A percentile compares a stretch with the other conserved stretches of the same genome.
phyloP scores from a whole-genome alignment of 495 filamentous ascomycete species.

The Neurospora terricola region DNA sequence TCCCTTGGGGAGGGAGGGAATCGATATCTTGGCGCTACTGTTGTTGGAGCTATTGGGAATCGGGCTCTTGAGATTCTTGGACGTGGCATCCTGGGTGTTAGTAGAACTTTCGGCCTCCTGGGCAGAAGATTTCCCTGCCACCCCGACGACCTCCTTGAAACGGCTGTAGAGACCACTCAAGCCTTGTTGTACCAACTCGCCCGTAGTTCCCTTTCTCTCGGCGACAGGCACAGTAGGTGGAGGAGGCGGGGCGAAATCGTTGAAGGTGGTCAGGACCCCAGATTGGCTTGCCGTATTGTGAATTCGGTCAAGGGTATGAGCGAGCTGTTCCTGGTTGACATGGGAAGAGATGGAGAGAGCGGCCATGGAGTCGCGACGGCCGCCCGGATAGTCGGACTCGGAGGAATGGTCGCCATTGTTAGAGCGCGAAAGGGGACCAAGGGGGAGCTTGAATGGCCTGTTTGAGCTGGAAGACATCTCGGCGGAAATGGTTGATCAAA shows the following conservation, averaged over 20 bases:
- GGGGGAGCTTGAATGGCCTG: neutral
- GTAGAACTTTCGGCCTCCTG: conserved; percentile 25
- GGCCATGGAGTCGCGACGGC: conserved; percentile 51
- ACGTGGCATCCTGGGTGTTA: conserved; percentile 21
- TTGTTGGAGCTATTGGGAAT: conserved; percentile 20
- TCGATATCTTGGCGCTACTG: conserved; percentile 28
- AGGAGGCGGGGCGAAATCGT: conserved; percentile 59
- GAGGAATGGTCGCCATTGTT: neutral
- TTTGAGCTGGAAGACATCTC: neutral
- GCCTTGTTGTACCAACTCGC: conserved; percentile 68
- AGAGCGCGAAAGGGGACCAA: neutral
- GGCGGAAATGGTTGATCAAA: neutral
- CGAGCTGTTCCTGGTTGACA: conserved; percentile 59
- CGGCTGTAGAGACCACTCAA: conserved; percentile 79
- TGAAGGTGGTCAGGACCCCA: conserved; percentile 74
- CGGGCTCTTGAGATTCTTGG: conserved; percentile 21
- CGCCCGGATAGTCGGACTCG: neutral
- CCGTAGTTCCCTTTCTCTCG: conserved; percentile 58
- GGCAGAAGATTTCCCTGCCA: conserved; percentile 47
- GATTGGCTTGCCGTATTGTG: conserved; percentile 74
- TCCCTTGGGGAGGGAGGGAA: conserved; percentile 18
- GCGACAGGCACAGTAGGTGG: conserved; percentile 37
- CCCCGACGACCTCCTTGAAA: conserved; percentile 67
- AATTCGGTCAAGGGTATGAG: conserved; percentile 71
- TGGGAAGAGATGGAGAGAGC: conserved; percentile 48